These are phyloP conservation scores for Melaleuca quinquenervia DNA, from an alignment of 345 rosid species.

Conservation along the genomic window DNA sequence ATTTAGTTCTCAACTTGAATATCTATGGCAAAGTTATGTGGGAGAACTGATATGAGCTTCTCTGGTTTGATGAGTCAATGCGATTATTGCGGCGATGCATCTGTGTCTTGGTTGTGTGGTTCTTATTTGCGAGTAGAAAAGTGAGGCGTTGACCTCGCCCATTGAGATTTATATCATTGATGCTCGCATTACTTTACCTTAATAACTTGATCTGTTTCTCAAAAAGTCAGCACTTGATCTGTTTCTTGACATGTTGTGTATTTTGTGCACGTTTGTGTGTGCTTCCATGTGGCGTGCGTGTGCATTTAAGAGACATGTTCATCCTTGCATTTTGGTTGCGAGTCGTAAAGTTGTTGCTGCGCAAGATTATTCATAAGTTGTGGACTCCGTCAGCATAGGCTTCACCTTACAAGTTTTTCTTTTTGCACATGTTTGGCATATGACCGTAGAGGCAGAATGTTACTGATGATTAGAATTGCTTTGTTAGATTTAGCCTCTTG, in stretches of 20 bases:
- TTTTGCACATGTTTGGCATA: neutral
- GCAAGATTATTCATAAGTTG: neutral
- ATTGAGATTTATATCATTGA: neutral
- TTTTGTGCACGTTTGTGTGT: neutral
- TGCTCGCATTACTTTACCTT: neutral
- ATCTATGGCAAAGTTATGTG: neutral
- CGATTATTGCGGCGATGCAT: neutral
- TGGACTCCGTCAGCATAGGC: neutral
- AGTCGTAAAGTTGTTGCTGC: neutral
- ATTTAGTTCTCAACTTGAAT: neutral
- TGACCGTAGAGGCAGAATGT: neutral
- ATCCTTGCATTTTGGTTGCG: neutral
- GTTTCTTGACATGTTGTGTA: neutral
- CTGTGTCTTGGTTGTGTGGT: neutral
- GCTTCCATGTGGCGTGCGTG: neutral
- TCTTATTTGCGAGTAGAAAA: neutral
- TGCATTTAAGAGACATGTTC: neutral
- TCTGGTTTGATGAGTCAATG: neutral
- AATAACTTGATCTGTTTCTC: neutral
- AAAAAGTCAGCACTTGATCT: neutral
- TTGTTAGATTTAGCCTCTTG: neutral
- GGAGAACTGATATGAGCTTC: neutral
- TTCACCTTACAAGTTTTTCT: fast-evolving
- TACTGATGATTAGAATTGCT: neutral
- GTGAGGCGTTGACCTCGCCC: neutral